These are phyloP conservation scores for Phyllostachys edulis DNA, from an alignment of 176 grass and related monocot species.

Conservation along the genomic window DNA sequence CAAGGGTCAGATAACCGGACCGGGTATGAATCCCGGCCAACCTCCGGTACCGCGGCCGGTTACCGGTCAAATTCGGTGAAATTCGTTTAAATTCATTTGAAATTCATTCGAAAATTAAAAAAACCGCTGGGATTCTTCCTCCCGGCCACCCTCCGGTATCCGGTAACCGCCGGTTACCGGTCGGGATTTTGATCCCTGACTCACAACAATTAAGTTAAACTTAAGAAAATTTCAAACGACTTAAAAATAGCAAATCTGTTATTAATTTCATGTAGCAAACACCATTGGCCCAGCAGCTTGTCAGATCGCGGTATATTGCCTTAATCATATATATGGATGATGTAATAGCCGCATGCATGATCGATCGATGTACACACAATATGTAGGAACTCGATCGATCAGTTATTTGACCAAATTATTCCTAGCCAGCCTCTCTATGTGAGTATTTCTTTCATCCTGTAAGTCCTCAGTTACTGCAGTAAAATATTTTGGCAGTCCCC, in stretches of 20 bases:
- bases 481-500: not conserved
- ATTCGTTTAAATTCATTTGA: too few relatives aligned
- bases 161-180: too few relatives aligned
- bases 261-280: not conserved
- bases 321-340: not conserved
- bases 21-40: too few relatives aligned
- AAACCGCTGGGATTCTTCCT: too few relatives aligned
- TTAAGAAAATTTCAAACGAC: too few relatives aligned
- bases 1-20: too few relatives aligned
- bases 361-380: not conserved
- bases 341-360: not conserved
- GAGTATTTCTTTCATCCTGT: not conserved
- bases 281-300: not conserved
- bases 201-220: too few relatives aligned
- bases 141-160: too few relatives aligned
- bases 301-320: not conserved
- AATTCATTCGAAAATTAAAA: too few relatives aligned
- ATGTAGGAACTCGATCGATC: not conserved
- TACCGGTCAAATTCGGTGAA: too few relatives aligned
- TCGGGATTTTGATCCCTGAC: too few relatives aligned
- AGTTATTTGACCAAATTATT: not conserved
- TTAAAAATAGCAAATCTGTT: not conserved
- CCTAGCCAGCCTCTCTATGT: not conserved
- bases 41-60: too few relatives aligned
- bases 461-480: not conserved